These are phyloP conservation scores for Populus tremula DNA, from an alignment of 345 rosid genomes.

Conservation along the genomic window DNA sequence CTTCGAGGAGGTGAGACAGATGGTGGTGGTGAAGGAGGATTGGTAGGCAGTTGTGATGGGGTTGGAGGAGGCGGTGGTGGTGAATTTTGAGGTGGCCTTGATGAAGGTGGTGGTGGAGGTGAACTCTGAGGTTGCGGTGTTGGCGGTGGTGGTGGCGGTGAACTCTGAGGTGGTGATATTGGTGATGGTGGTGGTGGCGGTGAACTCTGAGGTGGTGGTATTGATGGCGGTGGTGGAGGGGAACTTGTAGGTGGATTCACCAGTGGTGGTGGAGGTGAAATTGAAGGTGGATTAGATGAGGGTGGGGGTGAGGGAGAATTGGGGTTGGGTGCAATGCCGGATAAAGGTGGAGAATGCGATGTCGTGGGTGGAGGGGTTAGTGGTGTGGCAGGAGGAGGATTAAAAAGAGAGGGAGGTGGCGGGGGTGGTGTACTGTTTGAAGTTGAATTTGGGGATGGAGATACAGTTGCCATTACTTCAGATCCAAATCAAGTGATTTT, in stretches of 20 bases:
- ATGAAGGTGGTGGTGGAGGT: conserved; percentile 27
- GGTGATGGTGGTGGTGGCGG: conserved; percentile 28
- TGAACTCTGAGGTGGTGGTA: conserved; percentile 8
- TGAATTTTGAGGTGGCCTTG: conserved; percentile 29
- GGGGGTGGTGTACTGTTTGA: conserved; percentile 23
- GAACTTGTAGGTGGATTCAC: neutral
- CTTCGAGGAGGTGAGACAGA: conserved; percentile 22
- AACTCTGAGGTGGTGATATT: conserved; percentile 18
- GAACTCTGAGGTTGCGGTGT: conserved; percentile 24
- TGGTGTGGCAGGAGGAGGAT: conserved; percentile 17
- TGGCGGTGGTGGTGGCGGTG: conserved; percentile 32
- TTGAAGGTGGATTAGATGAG: conserved; percentile 15
- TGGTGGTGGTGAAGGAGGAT: conserved; percentile 25
- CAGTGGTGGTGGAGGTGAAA: conserved; percentile 17
- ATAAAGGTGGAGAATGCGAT: conserved; percentile 14
- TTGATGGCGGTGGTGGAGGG: conserved; percentile 3
- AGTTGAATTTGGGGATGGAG: conserved; percentile 49
- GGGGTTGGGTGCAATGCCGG: neutral
- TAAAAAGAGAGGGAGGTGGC: conserved; percentile 12
- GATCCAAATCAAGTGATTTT: conserved; percentile 1
- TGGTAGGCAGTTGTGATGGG: conserved; percentile 11
- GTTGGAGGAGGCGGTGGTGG: conserved; percentile 31
- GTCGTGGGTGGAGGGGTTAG: neutral
- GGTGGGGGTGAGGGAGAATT: conserved; percentile 7
- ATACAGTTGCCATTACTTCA: conserved; percentile 56